Percentiles rank a stretch among this genome's conserved stretches.
These are phyloP conservation scores for Ophioceras dolichostomum DNA, from an alignment of 2,329 filamentous ascomycete species.

Conservation along the genomic window DNA sequence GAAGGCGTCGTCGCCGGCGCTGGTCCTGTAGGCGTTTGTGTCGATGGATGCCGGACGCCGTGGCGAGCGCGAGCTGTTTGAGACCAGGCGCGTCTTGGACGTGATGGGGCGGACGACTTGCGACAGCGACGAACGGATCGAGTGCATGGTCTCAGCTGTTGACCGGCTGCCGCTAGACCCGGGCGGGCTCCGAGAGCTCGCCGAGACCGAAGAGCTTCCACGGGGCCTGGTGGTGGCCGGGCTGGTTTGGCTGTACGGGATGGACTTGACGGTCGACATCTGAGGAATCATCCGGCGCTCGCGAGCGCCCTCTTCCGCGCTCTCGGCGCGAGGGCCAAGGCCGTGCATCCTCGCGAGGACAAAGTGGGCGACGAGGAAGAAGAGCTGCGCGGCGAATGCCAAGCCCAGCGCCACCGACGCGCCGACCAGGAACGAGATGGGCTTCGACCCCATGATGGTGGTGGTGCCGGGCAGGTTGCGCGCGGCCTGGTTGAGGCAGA, in stretches of 20 bases:
- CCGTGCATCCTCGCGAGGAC: conserved; percentile 12
- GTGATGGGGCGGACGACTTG: conserved; percentile 39
- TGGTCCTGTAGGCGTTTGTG: conserved; percentile 22
- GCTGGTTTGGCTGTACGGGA: conserved; percentile 36
- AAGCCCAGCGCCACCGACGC: conserved; percentile 30
- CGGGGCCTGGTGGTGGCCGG: conserved; percentile 18
- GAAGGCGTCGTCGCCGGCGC: conserved; percentile 47
- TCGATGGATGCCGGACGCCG: conserved; percentile 35
- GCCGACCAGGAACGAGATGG: conserved; percentile 26
- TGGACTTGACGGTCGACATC: conserved; percentile 41
- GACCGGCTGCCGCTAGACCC: conserved; percentile 32
- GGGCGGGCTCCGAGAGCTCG: conserved; percentile 27
- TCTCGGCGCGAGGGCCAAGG: too few species aligned
- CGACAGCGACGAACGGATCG: conserved; percentile 34
- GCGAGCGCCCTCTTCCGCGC: too few species aligned
- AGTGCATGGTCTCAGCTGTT: conserved; percentile 30
- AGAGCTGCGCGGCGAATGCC: conserved; percentile 32
- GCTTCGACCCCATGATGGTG: conserved; percentile 19
- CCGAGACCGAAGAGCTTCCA: conserved; percentile 19
- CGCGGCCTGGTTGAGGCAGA: conserved; percentile 22
- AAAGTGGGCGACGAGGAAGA: conserved; percentile 33
- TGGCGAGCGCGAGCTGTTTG: conserved; percentile 16
- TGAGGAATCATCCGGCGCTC: too few species aligned
- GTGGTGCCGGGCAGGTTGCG: conserved; percentile 11
- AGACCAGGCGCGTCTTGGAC: conserved; percentile 43